A percentile compares a stretch with the other conserved stretches of the same genome.
phyloP scores from a whole-genome alignment of 495 filamentous ascomycete genomes.

The Schizothecium vesticola region DNA sequence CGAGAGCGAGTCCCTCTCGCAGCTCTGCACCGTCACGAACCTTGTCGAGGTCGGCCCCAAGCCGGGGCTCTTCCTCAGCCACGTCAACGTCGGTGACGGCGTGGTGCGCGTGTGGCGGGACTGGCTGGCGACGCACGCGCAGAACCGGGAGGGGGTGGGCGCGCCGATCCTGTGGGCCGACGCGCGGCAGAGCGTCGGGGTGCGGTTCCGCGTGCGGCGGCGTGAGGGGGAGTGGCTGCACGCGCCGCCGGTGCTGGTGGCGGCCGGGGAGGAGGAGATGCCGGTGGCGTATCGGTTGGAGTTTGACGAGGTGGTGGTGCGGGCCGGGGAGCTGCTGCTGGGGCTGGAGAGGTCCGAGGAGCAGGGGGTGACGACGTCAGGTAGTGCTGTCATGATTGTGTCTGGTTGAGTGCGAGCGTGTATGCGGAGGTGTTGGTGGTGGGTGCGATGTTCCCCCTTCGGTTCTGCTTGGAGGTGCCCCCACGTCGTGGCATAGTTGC shows the following conservation, averaged over 20 bases:
- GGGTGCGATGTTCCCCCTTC: background rate
- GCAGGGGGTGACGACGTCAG: conserved; percentile 44
- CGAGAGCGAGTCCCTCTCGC: conserved; percentile 61
- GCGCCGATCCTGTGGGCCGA: conserved; percentile 55
- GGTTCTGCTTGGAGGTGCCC: background rate
- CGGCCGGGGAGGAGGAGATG: conserved; percentile 47
- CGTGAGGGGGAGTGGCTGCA: conserved; percentile 25
- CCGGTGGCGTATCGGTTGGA: conserved; percentile 56
- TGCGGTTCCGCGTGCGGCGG: conserved; percentile 49
- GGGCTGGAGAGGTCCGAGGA: conserved; percentile 52
- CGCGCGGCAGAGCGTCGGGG: conserved; percentile 46
- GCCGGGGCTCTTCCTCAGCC: conserved; percentile 52
- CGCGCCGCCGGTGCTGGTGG: conserved; percentile 40
- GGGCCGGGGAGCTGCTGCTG: conserved; percentile 53
- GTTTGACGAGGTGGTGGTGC: conserved; percentile 59
- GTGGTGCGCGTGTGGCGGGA: conserved; percentile 61
- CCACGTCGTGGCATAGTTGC: background rate
- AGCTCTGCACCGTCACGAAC: conserved; percentile 62
- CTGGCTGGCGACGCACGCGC: conserved; percentile 54
- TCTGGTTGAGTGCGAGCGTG: conserved; percentile 31
- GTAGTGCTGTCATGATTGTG: conserved; percentile 57
- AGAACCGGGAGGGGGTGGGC: background rate
- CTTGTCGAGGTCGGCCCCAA: conserved; percentile 61
- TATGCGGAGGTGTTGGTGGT: too few relatives aligned
- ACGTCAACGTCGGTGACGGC: conserved; percentile 58